phyloP scores from a whole-genome alignment of 2,329 filamentous ascomycete genomes.

The Sclerotinia sclerotiorum region DNA sequence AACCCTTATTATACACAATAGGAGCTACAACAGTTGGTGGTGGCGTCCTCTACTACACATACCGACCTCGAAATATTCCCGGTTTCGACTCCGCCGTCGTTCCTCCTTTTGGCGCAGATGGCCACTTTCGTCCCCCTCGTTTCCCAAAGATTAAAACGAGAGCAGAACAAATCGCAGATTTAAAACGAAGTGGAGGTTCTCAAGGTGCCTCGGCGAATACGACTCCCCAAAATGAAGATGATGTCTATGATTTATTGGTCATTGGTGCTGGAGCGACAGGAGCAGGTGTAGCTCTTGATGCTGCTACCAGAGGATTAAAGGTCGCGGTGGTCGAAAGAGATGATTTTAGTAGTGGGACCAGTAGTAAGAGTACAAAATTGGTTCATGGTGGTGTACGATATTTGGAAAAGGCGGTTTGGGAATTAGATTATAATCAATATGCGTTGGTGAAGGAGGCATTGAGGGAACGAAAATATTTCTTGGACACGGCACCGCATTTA shows the following conservation, averaged over 20 bases:
- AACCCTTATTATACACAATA: conserved; percentile 52
- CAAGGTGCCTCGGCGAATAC: conserved; percentile 41
- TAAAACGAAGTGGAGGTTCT: conserved; percentile 52
- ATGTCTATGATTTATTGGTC: conserved; percentile 65
- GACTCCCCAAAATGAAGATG: conserved; percentile 43
- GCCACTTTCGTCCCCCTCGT: conserved; percentile 58
- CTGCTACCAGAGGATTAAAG: conserved; percentile 67
- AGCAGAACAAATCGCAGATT: conserved; percentile 51
- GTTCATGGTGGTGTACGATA: conserved; percentile 77
- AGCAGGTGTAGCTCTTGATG: conserved; percentile 69
- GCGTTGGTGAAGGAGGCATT: conserved; percentile 70
- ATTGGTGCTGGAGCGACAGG: conserved; percentile 73
- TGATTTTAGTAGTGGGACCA: conserved; percentile 72
- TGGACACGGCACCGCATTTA: conserved; percentile 72
- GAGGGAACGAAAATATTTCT: conserved; percentile 72
- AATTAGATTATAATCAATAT: conserved; percentile 73
- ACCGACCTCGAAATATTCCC: conserved; percentile 70
- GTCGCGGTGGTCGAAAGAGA: conserved; percentile 72
- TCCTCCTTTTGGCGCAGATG: conserved; percentile 67
- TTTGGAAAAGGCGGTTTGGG: conserved; percentile 73
- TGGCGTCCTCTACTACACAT: conserved; percentile 53
- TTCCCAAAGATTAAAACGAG: conserved; percentile 53
- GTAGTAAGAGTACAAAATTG: conserved; percentile 73
- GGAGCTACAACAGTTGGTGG: conserved; percentile 49
- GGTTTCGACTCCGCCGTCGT: conserved; percentile 67